These are phyloP conservation scores for Botryotinia calthae DNA, from an alignment of 2,329 filamentous ascomycete genomes.

Conservation along the genomic window DNA sequence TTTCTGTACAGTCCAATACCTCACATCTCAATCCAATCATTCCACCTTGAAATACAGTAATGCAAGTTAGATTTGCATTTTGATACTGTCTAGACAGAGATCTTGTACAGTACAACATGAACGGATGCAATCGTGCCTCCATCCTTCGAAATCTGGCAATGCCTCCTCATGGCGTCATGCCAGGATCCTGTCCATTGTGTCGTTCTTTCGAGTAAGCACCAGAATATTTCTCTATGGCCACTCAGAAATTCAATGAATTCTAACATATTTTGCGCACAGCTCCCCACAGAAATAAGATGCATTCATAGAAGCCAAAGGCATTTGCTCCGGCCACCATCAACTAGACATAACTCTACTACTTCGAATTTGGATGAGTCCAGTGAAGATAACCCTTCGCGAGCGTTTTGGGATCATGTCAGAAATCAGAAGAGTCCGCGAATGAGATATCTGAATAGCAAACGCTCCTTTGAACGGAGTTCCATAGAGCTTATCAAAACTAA, in stretches of 20 bases:
- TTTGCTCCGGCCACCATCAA: neutral
- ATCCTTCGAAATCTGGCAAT: slow-evolving; percentile 32
- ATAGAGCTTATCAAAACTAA: neutral
- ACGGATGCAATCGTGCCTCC: slow-evolving; percentile 39
- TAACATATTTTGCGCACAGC: slow-evolving; percentile 7
- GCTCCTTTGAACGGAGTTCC: neutral
- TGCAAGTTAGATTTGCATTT: slow-evolving; percentile 1
- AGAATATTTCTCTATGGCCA: neutral
- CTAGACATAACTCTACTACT: neutral
- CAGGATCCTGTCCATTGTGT: slow-evolving; percentile 1
- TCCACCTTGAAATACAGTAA: neutral
- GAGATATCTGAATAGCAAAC: neutral
- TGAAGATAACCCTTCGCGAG: neutral
- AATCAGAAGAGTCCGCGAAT: neutral
- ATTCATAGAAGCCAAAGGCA: neutral
- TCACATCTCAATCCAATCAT: neutral
- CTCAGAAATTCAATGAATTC: neutral
- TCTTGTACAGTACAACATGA: slow-evolving; percentile 24
- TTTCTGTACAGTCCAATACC: no score
- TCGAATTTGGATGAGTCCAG: neutral
- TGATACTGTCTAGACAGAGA: slow-evolving; percentile 4
- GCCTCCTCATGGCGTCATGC: slow-evolving; percentile 23
- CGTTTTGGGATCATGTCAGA: neutral
- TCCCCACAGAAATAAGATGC: neutral
- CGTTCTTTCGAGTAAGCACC: slow-evolving; percentile 1